These are phyloP conservation scores for Cystobasidium tubakii DNA, from an alignment of 768 basidiomycete species.

Conservation along the genomic window DNA sequence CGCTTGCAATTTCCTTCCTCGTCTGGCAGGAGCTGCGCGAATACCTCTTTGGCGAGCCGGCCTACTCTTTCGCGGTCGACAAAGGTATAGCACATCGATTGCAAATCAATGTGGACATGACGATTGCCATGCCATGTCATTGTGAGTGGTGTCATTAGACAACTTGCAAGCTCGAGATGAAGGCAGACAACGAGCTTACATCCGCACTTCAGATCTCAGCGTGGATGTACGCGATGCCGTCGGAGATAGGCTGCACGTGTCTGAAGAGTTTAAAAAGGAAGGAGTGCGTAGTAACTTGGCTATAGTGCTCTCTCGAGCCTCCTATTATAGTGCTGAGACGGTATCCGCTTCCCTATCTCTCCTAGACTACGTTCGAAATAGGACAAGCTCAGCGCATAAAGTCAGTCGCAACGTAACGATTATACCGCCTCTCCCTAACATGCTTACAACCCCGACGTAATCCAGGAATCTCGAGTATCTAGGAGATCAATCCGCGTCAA, in stretches of 20 bases:
- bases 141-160: constrained; percentile 57
- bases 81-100: constrained; percentile 58
- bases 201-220: constrained; percentile 68
- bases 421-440: no score
- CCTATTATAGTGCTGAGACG: no score
- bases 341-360: background rate
- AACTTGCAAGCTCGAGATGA: no score
- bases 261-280: constrained; percentile 71
- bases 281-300: constrained; percentile 60
- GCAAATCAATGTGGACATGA: constrained; percentile 83
- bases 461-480: background rate
- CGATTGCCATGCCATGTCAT: constrained; percentile 85
- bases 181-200: no score
- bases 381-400: constrained; percentile 70
- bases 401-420: constrained; percentile 48
- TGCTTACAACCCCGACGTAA: background rate
- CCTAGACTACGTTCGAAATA: constrained; percentile 70
- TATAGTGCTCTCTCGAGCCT: no score
- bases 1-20: constrained; percentile 62
- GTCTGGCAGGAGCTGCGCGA: constrained; percentile 84
- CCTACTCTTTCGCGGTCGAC: constrained; percentile 83
- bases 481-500: constrained; percentile 23
- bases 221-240: constrained; percentile 87
- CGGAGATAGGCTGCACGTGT: constrained; percentile 85
- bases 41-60: constrained; percentile 88